Evolutionary conservation across 2,329 filamentous ascomycete genomes (phyloP).

Genomic region (Curvularia sp.): DNA sequence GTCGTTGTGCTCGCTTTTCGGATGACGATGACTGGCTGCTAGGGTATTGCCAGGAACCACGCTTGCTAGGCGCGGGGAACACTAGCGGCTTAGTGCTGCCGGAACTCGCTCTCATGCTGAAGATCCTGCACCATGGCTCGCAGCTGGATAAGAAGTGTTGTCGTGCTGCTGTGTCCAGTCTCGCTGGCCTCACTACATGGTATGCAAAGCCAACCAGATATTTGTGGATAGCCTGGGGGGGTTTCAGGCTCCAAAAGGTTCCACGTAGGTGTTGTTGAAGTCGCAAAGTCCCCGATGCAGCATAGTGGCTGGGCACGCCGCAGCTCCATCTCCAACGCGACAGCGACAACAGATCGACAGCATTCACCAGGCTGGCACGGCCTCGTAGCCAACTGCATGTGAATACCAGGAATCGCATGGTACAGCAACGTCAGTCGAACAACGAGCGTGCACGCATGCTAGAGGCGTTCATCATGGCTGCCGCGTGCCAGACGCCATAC

Average conservation of each 20-base stretch:
- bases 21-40: conserved; percentile 27
- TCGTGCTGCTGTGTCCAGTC: background rate
- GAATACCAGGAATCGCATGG: background rate
- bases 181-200: background rate
- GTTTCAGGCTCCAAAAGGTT: conserved; percentile 1
- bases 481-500: conserved; percentile 23
- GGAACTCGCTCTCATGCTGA: conserved; percentile 22
- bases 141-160: conserved; percentile 3
- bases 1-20: conserved; percentile 11
- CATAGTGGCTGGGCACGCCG: conserved; percentile 21
- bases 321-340: conserved; percentile 14
- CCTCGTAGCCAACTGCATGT: conserved; percentile 13
- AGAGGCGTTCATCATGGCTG: conserved; percentile 25
- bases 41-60: conserved; percentile 32
- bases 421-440: conserved; percentile 9
- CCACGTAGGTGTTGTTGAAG: conserved; percentile 14
- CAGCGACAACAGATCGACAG: background rate
- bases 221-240: conserved; percentile 3
- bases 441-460: conserved; percentile 26
- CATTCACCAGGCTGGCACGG: background rate
- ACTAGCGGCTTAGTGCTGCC: conserved; percentile 28
- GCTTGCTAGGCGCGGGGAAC: conserved; percentile 35
- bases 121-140: conserved; percentile 22
- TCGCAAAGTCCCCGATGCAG: conserved; percentile 21
- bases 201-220: background rate